Conservation (phyloP, 2,329 filamentous ascomycete genomes). For the Pseudocercospora macadamiae region DNA sequence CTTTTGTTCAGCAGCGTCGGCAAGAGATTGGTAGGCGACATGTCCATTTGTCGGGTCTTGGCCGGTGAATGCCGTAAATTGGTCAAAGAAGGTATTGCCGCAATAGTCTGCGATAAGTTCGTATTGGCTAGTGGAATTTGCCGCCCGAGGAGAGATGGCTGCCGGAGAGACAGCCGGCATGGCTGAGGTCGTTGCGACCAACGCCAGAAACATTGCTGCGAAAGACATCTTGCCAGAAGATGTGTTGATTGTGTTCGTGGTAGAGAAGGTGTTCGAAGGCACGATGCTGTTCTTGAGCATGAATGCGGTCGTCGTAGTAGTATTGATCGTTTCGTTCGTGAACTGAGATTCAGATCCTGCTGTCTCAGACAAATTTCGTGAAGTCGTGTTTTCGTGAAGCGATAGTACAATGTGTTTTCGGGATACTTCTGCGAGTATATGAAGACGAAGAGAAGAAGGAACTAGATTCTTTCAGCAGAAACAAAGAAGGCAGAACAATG, state of each 20-base stretch:
- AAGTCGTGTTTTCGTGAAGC: not conserved
- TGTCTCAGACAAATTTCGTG: constrained; percentile 4
- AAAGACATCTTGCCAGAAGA: constrained; percentile 5
- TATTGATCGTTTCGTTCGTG: not conserved
- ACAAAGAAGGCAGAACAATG: constrained; percentile 3
- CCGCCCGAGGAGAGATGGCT: constrained; percentile 15
- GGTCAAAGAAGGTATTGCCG: constrained; percentile 47
- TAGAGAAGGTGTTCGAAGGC: not conserved
- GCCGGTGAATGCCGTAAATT: constrained; percentile 49
- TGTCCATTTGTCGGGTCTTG: constrained; percentile 49
- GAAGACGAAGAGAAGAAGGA: not conserved
- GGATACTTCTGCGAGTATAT: not conserved
- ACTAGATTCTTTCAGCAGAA: not conserved
- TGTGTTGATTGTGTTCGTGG: not conserved
- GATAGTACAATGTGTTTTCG: not conserved
- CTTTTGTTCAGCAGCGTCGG: constrained; percentile 41
- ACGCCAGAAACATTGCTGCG: constrained; percentile 9
- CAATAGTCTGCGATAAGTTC: constrained; percentile 35
- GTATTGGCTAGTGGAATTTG: constrained; percentile 28
- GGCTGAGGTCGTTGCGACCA: constrained; percentile 9
- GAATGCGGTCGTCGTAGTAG: not conserved
- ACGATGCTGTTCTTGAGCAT: not conserved
- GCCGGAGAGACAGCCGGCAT: constrained; percentile 11
- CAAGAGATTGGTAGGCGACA: constrained; percentile 28
- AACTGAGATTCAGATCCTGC: constrained; percentile 5